Evolutionary conservation across 2,329 filamentous ascomycete genomes (phyloP), one percentile per base, ranked within the genome.

Genomic region (Sclerotinia spermophila): DNA sequence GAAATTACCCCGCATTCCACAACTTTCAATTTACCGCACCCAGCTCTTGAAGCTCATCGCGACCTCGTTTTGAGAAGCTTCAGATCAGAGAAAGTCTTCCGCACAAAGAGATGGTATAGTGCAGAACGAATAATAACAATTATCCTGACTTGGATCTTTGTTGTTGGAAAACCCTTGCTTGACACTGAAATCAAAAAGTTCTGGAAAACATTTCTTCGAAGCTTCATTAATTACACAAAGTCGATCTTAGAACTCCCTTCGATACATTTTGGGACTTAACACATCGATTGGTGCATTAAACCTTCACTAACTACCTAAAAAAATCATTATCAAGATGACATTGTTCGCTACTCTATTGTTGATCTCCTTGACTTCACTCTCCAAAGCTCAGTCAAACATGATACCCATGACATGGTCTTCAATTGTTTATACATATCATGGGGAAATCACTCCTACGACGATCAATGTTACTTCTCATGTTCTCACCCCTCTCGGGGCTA

Each of bases 401-500:
- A 33, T 35, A 19, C 64, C 65, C 21, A 69, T 76, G 21, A 78
- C 76, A 27, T 79, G 76, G 76, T 73, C 73, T 8, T 71, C 77
- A 3, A 71, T 79, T 11, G 59, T 76, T 24, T 79, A 75, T 60
- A 73, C 71, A 48, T 75, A 84, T 72, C 79, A 87, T 74, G 87
- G 87, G 75, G 86, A 89, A 76, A 84, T 81, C 55, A 86, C 82
- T 6, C 86, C 86, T 3, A 35, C 24, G 11, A 60, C 80, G 3
- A 61, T 78, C 1, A 76, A 78, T 21, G 55, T 75, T 5, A 71
- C 77, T 10, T 72, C 77, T 7, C 77, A 79, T 17, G 76, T 74
- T 42, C 79, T 89, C 38, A 88, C 86, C 2, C 84, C 86, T 0
- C 74, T 83, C 5, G 87, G 87, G 6, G 86, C 86, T 0, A 82